phyloP scores from a whole-genome alignment of 179 eudicot genomes.

The Carnegiea gigantea region DNA sequence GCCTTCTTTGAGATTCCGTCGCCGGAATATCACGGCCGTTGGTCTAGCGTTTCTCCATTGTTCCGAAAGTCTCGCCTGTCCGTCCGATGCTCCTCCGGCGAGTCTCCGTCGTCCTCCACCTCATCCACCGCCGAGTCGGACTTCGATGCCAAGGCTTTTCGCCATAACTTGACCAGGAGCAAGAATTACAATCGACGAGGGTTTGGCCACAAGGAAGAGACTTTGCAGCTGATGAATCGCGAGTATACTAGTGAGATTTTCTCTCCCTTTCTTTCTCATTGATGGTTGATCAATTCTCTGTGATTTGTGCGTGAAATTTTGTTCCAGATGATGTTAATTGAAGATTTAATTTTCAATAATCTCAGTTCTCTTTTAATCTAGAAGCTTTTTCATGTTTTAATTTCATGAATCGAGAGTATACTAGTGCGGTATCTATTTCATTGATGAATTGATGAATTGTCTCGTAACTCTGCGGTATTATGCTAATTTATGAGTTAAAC shows the following conservation, averaged over 20 bases:
- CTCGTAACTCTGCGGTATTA: no score
- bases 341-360: not conserved
- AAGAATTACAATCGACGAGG: slow-evolving; percentile 82
- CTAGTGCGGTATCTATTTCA: no score
- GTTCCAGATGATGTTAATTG: not conserved
- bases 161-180: slow-evolving; percentile 84
- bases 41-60: slow-evolving; percentile 18
- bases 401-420: no score
- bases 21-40: slow-evolving; percentile 38
- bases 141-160: slow-evolving; percentile 79
- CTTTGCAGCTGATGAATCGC: slow-evolving; percentile 77
- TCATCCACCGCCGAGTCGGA: slow-evolving; percentile 37
- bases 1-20: slow-evolving; percentile 36
- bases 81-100: slow-evolving; percentile 62
- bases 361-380: not conserved
- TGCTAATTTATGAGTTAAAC: no score
- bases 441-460: no score
- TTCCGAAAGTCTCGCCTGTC: slow-evolving; percentile 37
- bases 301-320: no score
- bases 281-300: not conserved
- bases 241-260: slow-evolving; percentile 70
- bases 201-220: slow-evolving; percentile 80
- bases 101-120: slow-evolving; percentile 31
- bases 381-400: not conserved
- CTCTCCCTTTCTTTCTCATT: not conserved